Conservation (phyloP, 768 basidiomycete species). For the Boletus sp. region DNA sequence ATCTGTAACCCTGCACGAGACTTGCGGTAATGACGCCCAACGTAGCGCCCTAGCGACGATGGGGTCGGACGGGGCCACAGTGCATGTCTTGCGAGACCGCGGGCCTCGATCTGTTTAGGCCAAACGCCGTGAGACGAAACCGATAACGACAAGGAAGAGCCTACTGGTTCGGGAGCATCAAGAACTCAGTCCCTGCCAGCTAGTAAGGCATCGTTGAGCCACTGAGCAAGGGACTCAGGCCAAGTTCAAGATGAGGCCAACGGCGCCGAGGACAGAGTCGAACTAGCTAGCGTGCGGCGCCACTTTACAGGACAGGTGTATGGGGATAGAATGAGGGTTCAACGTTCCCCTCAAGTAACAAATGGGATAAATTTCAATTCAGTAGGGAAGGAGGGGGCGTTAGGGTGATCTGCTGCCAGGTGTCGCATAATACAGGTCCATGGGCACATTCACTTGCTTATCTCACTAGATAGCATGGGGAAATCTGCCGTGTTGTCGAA, state of each 20-base stretch:
- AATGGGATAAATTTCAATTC: no score
- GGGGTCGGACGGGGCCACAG: conserved; percentile 34
- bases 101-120: conserved; percentile 34
- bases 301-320: conserved; percentile 76
- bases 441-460: no score
- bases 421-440: no score
- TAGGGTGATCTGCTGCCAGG: no score
- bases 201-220: conserved; percentile 28
- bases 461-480: no score
- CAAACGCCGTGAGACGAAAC: conserved; percentile 15
- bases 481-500: no score
- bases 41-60: conserved; percentile 34
- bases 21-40: conserved; percentile 37
- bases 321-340: no score
- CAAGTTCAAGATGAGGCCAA: conserved; percentile 55
- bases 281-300: conserved; percentile 77
- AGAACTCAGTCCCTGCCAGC: conserved; percentile 72
- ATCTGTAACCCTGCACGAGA: conserved; percentile 25
- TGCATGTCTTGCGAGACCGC: conserved; percentile 40
- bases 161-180: conserved; percentile 37
- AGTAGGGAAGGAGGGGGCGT: no score
- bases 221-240: not conserved
- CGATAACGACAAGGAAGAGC: conserved; percentile 5
- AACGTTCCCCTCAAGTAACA: no score
- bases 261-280: conserved; percentile 79